Evolutionary conservation across 139 green algal species (phyloP).

Genomic region (Closterium sp.): DNA sequence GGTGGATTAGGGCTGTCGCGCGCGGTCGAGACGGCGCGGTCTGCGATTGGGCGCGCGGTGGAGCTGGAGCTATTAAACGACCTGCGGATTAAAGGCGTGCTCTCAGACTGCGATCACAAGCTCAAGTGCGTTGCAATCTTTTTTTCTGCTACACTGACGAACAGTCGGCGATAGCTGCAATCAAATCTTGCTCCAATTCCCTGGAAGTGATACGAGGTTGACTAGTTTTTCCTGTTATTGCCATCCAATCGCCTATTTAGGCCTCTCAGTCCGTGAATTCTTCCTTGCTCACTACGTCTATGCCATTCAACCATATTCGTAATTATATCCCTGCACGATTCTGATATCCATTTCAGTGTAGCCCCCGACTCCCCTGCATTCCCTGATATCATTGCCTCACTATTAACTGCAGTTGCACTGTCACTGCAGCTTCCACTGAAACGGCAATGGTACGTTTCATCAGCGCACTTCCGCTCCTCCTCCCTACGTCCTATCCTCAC

Average conservation of each 20-base stretch:
- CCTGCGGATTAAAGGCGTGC: neutral
- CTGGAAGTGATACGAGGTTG: no score
- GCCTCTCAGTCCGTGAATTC: no score
- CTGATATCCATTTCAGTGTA: neutral
- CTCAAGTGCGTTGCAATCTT: neutral
- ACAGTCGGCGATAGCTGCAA: no score
- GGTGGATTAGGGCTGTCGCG: neutral
- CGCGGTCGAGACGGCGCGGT: neutral
- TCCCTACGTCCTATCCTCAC: neutral
- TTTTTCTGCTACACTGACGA: no score
- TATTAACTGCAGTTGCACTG: neutral
- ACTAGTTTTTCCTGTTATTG: no score
- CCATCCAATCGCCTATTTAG: no score
- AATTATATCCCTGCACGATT: no score
- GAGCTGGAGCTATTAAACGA: neutral
- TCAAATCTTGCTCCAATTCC: no score
- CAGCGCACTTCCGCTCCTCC: neutral
- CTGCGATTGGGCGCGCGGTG: neutral
- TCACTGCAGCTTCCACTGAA: neutral
- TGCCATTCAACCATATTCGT: no score
- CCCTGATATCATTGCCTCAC: neutral
- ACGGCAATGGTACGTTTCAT: neutral
- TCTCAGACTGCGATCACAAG: neutral
- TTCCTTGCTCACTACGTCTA: no score
- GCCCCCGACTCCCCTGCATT: neutral